Conservation (phyloP, 768 basidiomycete species). For the Suillus brevipes region DNA sequence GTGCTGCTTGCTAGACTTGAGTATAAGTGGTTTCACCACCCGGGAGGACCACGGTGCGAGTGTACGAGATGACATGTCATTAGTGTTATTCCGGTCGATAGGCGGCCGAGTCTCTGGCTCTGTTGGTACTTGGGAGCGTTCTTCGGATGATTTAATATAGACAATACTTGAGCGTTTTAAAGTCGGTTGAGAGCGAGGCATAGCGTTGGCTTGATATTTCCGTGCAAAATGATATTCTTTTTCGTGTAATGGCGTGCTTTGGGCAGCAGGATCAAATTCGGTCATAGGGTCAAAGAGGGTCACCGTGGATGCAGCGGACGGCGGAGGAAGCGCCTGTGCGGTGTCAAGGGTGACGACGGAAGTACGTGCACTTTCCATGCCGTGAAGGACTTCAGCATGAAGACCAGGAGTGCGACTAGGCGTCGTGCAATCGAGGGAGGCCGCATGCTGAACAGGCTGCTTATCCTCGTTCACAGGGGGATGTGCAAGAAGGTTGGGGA, state of each 20-base stretch:
- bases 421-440: slow-evolving; percentile 33
- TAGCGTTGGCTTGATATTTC: slow-evolving; percentile 22
- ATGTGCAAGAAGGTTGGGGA: slow-evolving; percentile 31
- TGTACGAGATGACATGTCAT: slow-evolving; percentile 26
- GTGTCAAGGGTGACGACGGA: slow-evolving; percentile 45
- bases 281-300: slow-evolving; percentile 54
- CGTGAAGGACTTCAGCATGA: slow-evolving; percentile 51
- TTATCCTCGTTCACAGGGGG: slow-evolving; percentile 43
- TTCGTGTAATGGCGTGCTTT: slow-evolving; percentile 63
- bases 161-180: slow-evolving; percentile 58
- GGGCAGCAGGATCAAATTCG: slow-evolving; percentile 33
- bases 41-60: slow-evolving; percentile 50
- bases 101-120: slow-evolving; percentile 1
- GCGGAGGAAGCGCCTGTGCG: slow-evolving; percentile 35
- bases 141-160: slow-evolving; percentile 59
- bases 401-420: slow-evolving; percentile 49
- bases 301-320: slow-evolving; percentile 60
- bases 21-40: slow-evolving; percentile 53
- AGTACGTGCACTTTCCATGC: slow-evolving; percentile 49
- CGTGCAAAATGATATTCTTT: slow-evolving; percentile 18
- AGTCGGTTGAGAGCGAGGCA: slow-evolving; percentile 22
- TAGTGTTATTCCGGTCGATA: slow-evolving; percentile 10
- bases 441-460: slow-evolving; percentile 18
- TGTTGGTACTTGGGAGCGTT: slow-evolving; percentile 25
- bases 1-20: slow-evolving; percentile 51